phyloP scores from a whole-genome alignment of 106 monocot species.

The Dendrobium catenatum region DNA sequence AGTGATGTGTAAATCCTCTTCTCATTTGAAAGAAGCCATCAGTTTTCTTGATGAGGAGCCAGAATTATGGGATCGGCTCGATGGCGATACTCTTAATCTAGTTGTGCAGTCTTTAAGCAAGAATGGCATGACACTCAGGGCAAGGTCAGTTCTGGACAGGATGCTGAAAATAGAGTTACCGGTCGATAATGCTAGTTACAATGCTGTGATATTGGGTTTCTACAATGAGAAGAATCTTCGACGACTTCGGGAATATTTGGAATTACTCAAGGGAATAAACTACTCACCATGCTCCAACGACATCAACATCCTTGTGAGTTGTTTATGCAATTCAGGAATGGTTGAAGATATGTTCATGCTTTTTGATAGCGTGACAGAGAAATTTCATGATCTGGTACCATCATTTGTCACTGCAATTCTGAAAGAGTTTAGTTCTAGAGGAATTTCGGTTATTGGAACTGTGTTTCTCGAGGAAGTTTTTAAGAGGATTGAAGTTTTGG shows the following conservation, averaged over 20 bases:
- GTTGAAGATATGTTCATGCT: conserved; percentile 45
- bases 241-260: conserved; percentile 33
- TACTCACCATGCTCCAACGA: conserved; percentile 27
- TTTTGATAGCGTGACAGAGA: conserved; percentile 25
- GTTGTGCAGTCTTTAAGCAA: conserved; percentile 42
- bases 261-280: conserved; percentile 21
- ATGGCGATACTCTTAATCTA: conserved; percentile 37
- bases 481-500: conserved; percentile 18
- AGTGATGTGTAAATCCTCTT: conserved; percentile 23
- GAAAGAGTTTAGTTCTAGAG: conserved; percentile 34
- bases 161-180: conserved; percentile 23
- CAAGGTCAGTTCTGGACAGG: conserved; percentile 34
- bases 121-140: conserved; percentile 27
- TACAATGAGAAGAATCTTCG: conserved; percentile 26
- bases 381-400: conserved; percentile 14
- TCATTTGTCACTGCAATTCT: conserved; percentile 24
- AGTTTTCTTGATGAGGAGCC: conserved; percentile 40
- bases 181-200: conserved; percentile 34
- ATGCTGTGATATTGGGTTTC: conserved; percentile 33
- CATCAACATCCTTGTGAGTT: conserved; percentile 22
- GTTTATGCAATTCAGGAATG: conserved; percentile 41
- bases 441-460: conserved; percentile 31
- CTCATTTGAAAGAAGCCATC: conserved; percentile 16
- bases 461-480: conserved; percentile 41
- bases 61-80: conserved; percentile 28